phyloP scores from a whole-genome alignment of 345 rosid genomes.

The Rhodamnia rubescens region DNA sequence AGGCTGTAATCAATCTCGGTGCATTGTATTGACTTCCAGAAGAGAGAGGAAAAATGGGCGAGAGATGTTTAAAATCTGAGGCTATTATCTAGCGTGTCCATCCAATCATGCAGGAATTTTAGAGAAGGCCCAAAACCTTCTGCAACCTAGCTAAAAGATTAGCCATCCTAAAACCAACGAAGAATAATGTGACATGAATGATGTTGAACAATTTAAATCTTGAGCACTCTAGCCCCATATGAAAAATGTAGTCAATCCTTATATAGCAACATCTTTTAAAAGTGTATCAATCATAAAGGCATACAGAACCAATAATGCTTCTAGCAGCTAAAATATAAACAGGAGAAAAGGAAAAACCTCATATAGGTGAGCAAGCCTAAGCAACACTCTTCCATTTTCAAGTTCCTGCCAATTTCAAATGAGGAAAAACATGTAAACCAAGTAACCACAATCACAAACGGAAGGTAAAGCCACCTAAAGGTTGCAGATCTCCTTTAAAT shows the following conservation, averaged over 20 bases:
- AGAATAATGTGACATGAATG: background rate
- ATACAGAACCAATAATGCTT: background rate
- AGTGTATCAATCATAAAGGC: background rate
- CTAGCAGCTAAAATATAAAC: background rate
- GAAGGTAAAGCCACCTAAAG: background rate
- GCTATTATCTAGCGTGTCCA: background rate
- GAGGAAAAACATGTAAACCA: background rate
- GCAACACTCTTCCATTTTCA: constrained; percentile 61
- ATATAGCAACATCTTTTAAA: background rate
- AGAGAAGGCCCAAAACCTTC: background rate
- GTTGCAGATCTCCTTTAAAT: background rate
- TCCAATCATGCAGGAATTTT: background rate
- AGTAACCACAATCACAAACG: background rate
- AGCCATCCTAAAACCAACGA: background rate
- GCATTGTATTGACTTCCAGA: background rate
- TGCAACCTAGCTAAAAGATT: background rate
- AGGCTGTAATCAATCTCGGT: background rate
- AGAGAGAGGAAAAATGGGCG: background rate
- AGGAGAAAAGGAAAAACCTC: constrained; percentile 40
- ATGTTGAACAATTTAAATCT: background rate
- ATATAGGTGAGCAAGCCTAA: constrained; percentile 85
- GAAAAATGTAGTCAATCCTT: background rate
- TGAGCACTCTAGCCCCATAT: background rate
- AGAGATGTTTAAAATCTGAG: background rate
- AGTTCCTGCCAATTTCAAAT: constrained; percentile 41